Evolutionary conservation across 1,284 basidiomycete genomes (phyloP).

Genomic region (Microbotryum intermedium): DNA sequence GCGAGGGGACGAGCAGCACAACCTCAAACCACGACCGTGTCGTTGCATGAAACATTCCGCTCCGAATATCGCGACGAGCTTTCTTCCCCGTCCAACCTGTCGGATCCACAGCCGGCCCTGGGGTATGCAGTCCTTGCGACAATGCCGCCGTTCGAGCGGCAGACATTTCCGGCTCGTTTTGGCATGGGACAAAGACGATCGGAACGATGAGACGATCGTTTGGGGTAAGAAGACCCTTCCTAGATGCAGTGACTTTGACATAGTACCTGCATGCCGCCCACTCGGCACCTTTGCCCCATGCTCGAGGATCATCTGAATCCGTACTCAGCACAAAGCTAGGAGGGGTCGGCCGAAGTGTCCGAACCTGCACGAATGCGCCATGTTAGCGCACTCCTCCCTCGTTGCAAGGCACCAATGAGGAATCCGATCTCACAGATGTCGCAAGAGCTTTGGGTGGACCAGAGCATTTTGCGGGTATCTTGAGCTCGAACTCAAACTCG

Average conservation of each 20-base stretch:
- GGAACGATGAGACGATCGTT: constrained; percentile 29
- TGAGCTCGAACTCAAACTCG: constrained; percentile 21
- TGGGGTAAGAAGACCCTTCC: constrained; percentile 17
- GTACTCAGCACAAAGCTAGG: background rate
- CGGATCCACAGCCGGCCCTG: constrained; percentile 9
- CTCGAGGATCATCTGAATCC: background rate
- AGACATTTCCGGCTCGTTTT: constrained; percentile 5
- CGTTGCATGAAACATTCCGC: constrained; percentile 1
- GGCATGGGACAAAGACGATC: constrained; percentile 22
- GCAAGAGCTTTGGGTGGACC: no score
- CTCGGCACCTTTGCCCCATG: background rate
- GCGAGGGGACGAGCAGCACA: constrained; percentile 4
- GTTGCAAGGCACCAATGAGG: background rate
- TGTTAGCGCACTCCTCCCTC: background rate
- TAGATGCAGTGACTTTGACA: constrained; percentile 27
- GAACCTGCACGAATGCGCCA: background rate
- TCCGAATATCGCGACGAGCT: constrained; percentile 3
- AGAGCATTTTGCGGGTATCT: constrained; percentile 4
- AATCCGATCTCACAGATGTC: no score
- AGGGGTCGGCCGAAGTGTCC: background rate
- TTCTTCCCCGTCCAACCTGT: constrained; percentile 22
- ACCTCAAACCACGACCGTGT: constrained; percentile 11
- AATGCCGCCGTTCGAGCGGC: constrained; percentile 5
- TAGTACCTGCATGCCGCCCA: constrained; percentile 21
- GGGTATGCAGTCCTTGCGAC: background rate